phyloP scores from a whole-genome alignment of 345 rosid species.

The Salix suchowensis region DNA sequence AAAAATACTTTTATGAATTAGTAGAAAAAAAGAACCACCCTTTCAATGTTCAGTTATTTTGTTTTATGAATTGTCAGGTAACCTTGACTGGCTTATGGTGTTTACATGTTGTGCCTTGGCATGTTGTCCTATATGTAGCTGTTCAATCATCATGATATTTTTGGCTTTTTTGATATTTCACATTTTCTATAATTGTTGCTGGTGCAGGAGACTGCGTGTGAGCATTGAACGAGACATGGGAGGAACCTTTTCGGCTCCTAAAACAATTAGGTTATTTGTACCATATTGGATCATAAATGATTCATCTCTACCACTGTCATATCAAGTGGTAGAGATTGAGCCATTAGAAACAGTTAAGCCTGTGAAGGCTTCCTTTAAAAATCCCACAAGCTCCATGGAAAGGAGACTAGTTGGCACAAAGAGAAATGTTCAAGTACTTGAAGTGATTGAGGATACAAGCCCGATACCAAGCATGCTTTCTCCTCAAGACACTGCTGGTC shows the following conservation, averaged over 20 bases:
- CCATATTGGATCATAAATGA: constrained; percentile 95
- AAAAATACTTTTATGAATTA: no score
- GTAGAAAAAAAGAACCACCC: no score
- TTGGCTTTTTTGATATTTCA: background rate
- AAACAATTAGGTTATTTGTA: constrained; percentile 79
- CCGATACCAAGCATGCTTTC: constrained; percentile 95
- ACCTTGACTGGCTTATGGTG: background rate
- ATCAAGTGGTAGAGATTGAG: constrained; percentile 87
- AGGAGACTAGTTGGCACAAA: constrained; percentile 43
- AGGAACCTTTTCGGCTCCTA: constrained; percentile 77
- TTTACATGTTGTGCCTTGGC: no score
- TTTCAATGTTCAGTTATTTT: background rate
- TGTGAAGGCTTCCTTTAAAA: constrained; percentile 51
- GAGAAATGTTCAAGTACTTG: constrained; percentile 70
- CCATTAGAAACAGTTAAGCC: constrained; percentile 65
- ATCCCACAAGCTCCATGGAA: constrained; percentile 48
- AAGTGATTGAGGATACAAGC: constrained; percentile 80
- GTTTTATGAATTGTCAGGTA: background rate
- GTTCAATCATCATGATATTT: background rate
- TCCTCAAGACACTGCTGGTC: constrained; percentile 80
- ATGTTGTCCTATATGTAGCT: no score
- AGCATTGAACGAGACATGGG: constrained; percentile 92
- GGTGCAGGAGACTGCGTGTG: constrained; percentile 82
- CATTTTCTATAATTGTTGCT: background rate
- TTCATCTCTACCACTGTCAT: constrained; percentile 68